Percentiles rank a stretch among this genome's conserved stretches.
These are phyloP conservation scores for Carex littledalei DNA, from an alignment of 176 grass and related monocot species.

Conservation along the genomic window DNA sequence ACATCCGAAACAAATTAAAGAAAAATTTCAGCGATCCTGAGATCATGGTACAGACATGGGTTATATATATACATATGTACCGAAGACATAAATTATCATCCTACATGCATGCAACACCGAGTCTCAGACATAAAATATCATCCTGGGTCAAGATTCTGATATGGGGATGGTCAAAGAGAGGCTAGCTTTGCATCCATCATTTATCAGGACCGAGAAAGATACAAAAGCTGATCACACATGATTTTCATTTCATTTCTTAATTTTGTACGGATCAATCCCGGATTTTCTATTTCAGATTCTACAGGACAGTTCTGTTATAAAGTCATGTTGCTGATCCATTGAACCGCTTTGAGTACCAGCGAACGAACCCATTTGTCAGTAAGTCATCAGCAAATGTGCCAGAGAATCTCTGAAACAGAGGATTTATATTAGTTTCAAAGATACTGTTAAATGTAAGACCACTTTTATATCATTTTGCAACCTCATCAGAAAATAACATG, in stretches of 20 bases:
- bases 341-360: neutral
- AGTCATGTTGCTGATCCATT: neutral
- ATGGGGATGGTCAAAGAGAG: neutral
- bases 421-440: neutral
- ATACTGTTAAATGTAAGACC: neutral
- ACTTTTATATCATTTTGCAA: neutral
- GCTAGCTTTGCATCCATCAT: constrained; percentile 2
- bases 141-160: neutral
- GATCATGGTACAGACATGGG: neutral
- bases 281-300: neutral
- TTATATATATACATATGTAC: neutral
- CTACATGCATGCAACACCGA: neutral
- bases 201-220: constrained; percentile 14
- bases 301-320: neutral
- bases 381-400: neutral
- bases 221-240: neutral
- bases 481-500: neutral
- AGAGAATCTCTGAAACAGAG: neutral
- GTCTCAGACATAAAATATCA: neutral
- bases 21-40: neutral
- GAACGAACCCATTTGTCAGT: neutral
- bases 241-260: neutral
- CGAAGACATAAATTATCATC: neutral
- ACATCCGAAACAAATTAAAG: no score
- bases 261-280: neutral